Evolutionary conservation across 1,284 basidiomycete genomes (phyloP), one percentile per base, ranked within the genome.

Genomic region (Leccinum pachyderme): DNA sequence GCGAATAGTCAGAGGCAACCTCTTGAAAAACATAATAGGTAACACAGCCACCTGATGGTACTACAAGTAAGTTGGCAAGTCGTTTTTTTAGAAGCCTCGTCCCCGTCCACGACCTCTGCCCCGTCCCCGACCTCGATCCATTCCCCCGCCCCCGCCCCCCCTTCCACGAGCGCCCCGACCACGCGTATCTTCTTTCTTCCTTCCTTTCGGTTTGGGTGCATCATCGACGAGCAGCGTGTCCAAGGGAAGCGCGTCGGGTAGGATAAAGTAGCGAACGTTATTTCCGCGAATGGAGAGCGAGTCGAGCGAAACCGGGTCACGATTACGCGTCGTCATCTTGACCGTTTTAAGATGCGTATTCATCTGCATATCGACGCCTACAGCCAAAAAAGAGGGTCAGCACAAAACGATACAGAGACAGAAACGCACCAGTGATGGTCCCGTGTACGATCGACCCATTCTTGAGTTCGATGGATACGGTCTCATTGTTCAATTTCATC

Each of bases 401-500:
- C 25, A 11, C 9, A 15, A 24, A 31, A 43, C 8, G 18, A 11
- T 18, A 41, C 0, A 4, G 7, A 28, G 22, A 2, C n/a, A 28
- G 22, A 15, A 11, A 69, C 84, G 60, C 63, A 95, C 95, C 95
- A 32, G 95, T 98, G 72, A 99, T 98, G 25, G 96, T 99, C 15
- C 96, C 96, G 69, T 97, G 92, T 28, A 99, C 89, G 54, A 95
- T 78, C 1, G 94, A 94, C 44, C 96, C 96, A 65, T 99, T 98
- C 79, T 99, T 99, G 67, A 99, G 84, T 79, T 99, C 95, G 73
- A 99, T 87, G 61, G 95, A 94, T 63, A 98, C 95, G 65, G 95
- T 96, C 83, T 99, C 96, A 74, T 98, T 98, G 84, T 98, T 97
- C 77, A 99, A 79, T 83, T 98, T 99, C 96, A 98, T 98, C 81